Percentiles rank a stretch among this genome's conserved stretches.
phyloP scores from a whole-genome alignment of 139 green algal genomes.

The Chlamydomonas sp. region DNA sequence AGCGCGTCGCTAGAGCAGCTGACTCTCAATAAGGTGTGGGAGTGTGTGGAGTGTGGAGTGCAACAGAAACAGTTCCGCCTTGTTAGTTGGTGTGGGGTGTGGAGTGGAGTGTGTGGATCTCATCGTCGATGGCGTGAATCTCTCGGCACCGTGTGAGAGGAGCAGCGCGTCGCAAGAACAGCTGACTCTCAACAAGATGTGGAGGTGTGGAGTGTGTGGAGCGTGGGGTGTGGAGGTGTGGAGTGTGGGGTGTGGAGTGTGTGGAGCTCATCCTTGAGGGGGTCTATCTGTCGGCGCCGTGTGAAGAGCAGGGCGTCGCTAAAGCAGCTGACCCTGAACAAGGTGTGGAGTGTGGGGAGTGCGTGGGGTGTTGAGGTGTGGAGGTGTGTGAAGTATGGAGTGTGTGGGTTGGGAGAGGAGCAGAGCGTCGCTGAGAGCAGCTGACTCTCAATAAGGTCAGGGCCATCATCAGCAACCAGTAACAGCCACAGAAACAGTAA shows the following conservation, averaged over 20 bases:
- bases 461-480: too few relatives aligned
- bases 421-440: constrained; percentile 1
- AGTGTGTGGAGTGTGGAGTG: too few relatives aligned
- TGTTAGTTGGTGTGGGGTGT: too few relatives aligned
- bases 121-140: constrained; percentile 5
- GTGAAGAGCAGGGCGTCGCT: not conserved
- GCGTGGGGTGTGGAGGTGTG: too few relatives aligned
- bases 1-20: constrained; percentile 1
- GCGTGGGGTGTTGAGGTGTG: too few relatives aligned
- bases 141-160: not conserved
- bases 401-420: not conserved
- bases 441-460: constrained; percentile 1
- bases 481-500: too few relatives aligned
- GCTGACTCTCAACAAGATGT: not conserved
- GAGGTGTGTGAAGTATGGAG: too few relatives aligned
- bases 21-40: not conserved
- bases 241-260: too few relatives aligned
- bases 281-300: not conserved
- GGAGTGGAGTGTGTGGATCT: too few relatives aligned
- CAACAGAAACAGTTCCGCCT: too few relatives aligned
- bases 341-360: too few relatives aligned
- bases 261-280: constrained; percentile 1
- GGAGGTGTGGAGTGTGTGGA: too few relatives aligned
- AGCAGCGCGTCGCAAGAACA: not conserved
- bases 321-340: constrained; percentile 2